Conservation (phyloP, 352 stramenopile species). For the Blastocystis sp. region DNA sequence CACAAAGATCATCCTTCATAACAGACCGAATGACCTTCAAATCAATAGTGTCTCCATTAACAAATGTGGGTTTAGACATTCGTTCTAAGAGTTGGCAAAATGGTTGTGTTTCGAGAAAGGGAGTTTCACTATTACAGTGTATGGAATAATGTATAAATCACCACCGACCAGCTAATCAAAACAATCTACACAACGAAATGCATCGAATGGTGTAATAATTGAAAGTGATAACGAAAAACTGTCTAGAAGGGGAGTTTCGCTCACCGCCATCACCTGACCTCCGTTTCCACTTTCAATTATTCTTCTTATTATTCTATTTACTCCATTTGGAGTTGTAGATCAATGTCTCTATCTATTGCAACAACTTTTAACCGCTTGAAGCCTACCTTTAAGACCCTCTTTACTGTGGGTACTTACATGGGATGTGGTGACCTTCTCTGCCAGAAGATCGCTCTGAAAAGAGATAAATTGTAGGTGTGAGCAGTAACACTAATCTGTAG, state of each 20-base stretch:
- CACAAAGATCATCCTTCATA: slow-evolving; percentile 7
- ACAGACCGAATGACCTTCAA: background rate
- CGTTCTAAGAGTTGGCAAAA: background rate
- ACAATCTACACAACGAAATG: background rate
- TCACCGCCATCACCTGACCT: background rate
- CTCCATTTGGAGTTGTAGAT: slow-evolving; percentile 62
- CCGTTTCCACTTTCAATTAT: background rate
- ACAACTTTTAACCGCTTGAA: background rate
- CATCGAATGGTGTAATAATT: background rate
- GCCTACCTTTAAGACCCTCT: background rate
- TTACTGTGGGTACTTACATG: slow-evolving; percentile 53
- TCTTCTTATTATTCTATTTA: slow-evolving; percentile 48
- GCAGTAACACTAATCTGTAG: background rate
- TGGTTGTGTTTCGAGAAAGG: background rate
- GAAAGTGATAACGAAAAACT: background rate
- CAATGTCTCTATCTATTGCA: slow-evolving; percentile 34
- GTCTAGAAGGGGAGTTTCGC: background rate
- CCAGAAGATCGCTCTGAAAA: slow-evolving; percentile 60
- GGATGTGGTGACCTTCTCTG: slow-evolving; percentile 51
- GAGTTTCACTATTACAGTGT: slow-evolving; percentile 12
- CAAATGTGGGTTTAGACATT: slow-evolving; percentile 2
- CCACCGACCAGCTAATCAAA: background rate
- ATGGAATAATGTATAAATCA: background rate
- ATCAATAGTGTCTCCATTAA: slow-evolving; percentile 43
- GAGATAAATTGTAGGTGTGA: slow-evolving; percentile 37